Evolutionary conservation across 352 stramenopile species (phyloP), one percentile per base, ranked within the genome.

Genomic region (Pilasporangium apinafurcum): DNA sequence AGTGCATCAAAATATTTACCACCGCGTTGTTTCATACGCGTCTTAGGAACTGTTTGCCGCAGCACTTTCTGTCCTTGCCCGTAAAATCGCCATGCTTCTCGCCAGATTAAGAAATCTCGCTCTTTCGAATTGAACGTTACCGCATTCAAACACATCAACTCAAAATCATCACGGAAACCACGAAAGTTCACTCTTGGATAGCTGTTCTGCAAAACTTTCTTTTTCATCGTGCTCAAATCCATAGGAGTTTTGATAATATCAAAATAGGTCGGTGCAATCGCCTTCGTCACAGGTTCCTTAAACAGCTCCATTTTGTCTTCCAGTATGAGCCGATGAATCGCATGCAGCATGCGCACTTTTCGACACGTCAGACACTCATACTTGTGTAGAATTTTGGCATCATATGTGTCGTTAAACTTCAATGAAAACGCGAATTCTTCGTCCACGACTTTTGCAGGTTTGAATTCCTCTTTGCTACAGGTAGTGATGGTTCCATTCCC

Each of bases 111-210:
- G 30, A 91, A 95, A 16, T 95, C 76, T 7, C 77, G 77, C 36
- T 92, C 83, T 26, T 88, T 81, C 1, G 74, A 83, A 60, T 98
- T 98, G 60, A 98, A 98, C 22, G 89, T 96, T 7, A 98, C 72
- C 0, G 94, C 94, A 53, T 98, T 98, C 16, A 96, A 55, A 18
- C 92, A 96, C 63, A 98, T 93, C 6, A 98, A 64, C 60, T 98
- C 95, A 48, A 97, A 97, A 48, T 97, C 86, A 43, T 95, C 76
- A 9, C 86, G 76, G 48, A 97, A 83, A 36, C 68, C 66, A 10
- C 72, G 68, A 36, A 91, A 92, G 21, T 85, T 83, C 1, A 80
- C 64, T 13, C 65, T 51, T 36, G 79, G 77, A 55, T 96, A 90
- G 17, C 73, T 53, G 10, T 76, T 74, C 7, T 65, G 53, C n/a